phyloP scores from a whole-genome alignment of 2,329 filamentous ascomycete genomes.

The Epicoccum sorghinum region DNA sequence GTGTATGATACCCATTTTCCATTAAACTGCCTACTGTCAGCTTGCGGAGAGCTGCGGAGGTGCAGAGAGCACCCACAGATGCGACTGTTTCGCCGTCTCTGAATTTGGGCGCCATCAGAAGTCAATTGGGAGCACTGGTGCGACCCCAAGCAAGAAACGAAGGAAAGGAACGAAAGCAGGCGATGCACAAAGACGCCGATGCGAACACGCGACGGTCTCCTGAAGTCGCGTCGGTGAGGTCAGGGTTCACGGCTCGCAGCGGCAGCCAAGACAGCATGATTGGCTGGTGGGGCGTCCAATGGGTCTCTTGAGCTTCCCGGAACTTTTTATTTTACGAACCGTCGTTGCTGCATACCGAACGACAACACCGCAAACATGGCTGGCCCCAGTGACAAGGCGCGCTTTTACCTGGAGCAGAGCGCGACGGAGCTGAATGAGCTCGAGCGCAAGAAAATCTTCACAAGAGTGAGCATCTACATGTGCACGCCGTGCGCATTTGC shows the following conservation, averaged over 20 bases:
- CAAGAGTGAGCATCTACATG: conserved; percentile 61
- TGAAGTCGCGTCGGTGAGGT: conserved; percentile 29
- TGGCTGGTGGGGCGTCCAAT: conserved; percentile 18
- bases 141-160: conserved; percentile 13
- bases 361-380: conserved; percentile 64
- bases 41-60: conserved; percentile 27
- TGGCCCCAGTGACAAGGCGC: conserved; percentile 87
- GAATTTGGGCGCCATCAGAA: conserved; percentile 63
- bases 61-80: conserved; percentile 53
- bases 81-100: conserved; percentile 68
- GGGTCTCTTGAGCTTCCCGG: conserved; percentile 14
- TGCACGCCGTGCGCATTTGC: not conserved
- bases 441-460: conserved; percentile 90
- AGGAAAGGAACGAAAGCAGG: conserved; percentile 38
- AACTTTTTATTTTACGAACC: conserved; percentile 35
- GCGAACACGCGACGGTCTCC: conserved; percentile 30
- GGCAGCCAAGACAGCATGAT: conserved; percentile 32
- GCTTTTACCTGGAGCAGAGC: conserved; percentile 90
- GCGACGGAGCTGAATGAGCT: conserved; percentile 92
- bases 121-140: conserved; percentile 8
- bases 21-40: conserved; percentile 63
- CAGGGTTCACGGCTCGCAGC: conserved; percentile 20
- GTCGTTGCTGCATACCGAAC: conserved; percentile 12
- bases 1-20: conserved; percentile 89
- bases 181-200: conserved; percentile 6